Evolutionary conservation across 2,329 filamentous ascomycete species (phyloP).

Genomic region (Thielaviopsis ethacetica): DNA sequence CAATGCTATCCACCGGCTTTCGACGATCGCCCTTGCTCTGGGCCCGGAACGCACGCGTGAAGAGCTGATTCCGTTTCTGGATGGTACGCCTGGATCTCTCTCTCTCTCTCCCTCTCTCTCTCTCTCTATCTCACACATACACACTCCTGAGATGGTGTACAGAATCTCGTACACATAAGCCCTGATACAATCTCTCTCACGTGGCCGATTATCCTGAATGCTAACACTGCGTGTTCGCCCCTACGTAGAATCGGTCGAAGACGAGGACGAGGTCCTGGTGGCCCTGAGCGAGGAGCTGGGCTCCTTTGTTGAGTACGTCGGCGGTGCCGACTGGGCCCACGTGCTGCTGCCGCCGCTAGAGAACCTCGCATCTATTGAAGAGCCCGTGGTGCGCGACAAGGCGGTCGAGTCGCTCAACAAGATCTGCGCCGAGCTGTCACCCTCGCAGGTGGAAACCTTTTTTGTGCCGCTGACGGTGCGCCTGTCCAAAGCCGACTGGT

Average conservation of each 20-base stretch:
- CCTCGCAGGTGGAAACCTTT: conserved; percentile 88
- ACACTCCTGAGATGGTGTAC: background rate
- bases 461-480: conserved; percentile 93
- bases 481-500: conserved; percentile 98
- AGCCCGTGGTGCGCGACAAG: conserved; percentile 95
- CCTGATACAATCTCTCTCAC: no score
- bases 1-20: conserved; percentile 95
- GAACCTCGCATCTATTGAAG: conserved; percentile 96
- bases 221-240: conserved; percentile 18
- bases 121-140: conserved; percentile 12
- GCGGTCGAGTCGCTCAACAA: conserved; percentile 99
- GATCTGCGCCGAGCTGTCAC: conserved; percentile 83
- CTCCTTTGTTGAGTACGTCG: conserved; percentile 93
- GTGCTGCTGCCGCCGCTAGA: conserved; percentile 93
- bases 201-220: background rate
- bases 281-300: conserved; percentile 94
- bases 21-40: conserved; percentile 91
- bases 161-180: no score
- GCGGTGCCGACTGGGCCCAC: conserved; percentile 83
- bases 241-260: conserved; percentile 80
- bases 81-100: conserved; percentile 50
- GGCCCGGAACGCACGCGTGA: conserved; percentile 94
- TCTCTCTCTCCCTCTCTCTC: conserved; percentile 14
- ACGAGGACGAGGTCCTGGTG: conserved; percentile 95
- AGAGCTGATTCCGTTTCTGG: conserved; percentile 96